Evolutionary conservation across 2,329 filamentous ascomycete species (phyloP).

Genomic region (Rachicladosporium sp.): DNA sequence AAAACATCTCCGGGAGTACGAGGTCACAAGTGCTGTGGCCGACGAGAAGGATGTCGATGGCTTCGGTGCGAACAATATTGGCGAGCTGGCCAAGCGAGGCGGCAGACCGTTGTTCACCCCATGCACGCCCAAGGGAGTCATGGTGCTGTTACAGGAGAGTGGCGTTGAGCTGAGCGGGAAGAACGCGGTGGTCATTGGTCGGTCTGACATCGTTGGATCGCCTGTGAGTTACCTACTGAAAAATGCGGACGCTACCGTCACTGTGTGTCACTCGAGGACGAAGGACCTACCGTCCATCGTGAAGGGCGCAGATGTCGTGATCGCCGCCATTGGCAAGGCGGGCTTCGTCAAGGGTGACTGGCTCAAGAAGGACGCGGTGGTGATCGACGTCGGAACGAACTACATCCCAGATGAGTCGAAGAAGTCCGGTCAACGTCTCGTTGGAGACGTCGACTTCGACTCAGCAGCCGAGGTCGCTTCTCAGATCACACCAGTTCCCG

Average conservation of each 20-base stretch:
- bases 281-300: slow-evolving; percentile 59
- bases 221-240: slow-evolving; percentile 92
- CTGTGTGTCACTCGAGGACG: slow-evolving; percentile 87
- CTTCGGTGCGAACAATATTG: slow-evolving; percentile 88
- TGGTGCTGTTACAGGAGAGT: slow-evolving; percentile 76
- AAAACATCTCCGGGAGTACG: slow-evolving; percentile 78
- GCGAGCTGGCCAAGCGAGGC: slow-evolving; percentile 90
- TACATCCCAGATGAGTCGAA: slow-evolving; percentile 79
- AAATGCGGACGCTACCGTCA: slow-evolving; percentile 93
- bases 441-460: slow-evolving; percentile 90
- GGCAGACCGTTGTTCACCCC: slow-evolving; percentile 81
- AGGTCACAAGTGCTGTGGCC: slow-evolving; percentile 76
- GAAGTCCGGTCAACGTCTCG: slow-evolving; percentile 83
- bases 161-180: slow-evolving; percentile 79
- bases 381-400: slow-evolving; percentile 97
- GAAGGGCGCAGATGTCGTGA: slow-evolving; percentile 75
- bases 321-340: slow-evolving; percentile 81
- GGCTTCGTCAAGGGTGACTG: slow-evolving; percentile 88
- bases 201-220: slow-evolving; percentile 94
- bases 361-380: slow-evolving; percentile 87
- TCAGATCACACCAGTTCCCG: slow-evolving; percentile 88
- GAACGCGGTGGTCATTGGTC: slow-evolving; percentile 83
- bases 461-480: slow-evolving; percentile 76
- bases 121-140: slow-evolving; percentile 94
- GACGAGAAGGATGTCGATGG: slow-evolving; percentile 97